Base-by-base conservation (phyloP, 306 rosid genomes). In the Prunus mongolica region DNA sequence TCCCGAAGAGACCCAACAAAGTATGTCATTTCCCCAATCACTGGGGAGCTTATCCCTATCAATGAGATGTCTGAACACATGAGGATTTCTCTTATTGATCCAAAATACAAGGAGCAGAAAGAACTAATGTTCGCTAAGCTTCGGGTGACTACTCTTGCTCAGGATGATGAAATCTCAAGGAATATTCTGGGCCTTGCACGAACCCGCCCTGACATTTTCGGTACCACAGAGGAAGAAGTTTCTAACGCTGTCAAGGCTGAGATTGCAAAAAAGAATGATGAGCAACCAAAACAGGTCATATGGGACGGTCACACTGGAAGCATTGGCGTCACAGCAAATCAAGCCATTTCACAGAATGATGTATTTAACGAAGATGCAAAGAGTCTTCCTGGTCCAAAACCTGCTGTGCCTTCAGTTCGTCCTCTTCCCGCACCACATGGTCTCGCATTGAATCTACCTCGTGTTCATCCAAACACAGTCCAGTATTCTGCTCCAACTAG, bases 231-330 rank as follows among this genome's bases (percentile, higher is more conserved):
- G 81, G 98, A 92, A 82, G 98, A 95, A 81, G 98, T 95, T 67
- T 95, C 98, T 50, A 92, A 95, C 74, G 98, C 97, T 50, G 98
- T 95, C 75, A 95, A 90, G 88, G 98, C 98, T 45, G 97, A 95
- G 83, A 95, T 90, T 81, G 98, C 90, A 83, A 94, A 91, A 87
- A 91, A 87, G 89, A 92, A 92, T 76, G 98, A 95, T 30, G 98
- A 92, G 81, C 98, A 95, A 75, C 96, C 98, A 50, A 90, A 95
- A 83, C 97, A 92, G 84, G 98, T 92, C 79, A 95, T 95, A 82
- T 95, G 97, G 98, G 97, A 95, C 79, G 98, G 98, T 76, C 98
- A 95, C 83, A 87, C 94, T 51, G 97, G 98, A 73, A 95, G 98
- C 82, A 95, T 95, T 76, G 96, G 96, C 65, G 96, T 93, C 12